Base-by-base conservation (phyloP, 441 rosid species). In the Dalechampia spathulata region DNA sequence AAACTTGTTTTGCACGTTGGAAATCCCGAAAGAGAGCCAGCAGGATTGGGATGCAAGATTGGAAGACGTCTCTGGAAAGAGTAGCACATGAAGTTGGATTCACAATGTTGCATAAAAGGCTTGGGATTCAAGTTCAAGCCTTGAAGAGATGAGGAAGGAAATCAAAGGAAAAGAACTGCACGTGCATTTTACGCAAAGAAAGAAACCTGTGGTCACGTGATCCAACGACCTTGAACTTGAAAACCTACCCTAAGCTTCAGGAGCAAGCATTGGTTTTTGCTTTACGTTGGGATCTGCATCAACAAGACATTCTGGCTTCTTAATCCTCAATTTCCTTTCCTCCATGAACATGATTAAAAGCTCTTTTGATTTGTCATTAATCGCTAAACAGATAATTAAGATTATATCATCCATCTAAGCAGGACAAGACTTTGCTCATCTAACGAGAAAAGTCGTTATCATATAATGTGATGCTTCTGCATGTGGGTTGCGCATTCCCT, bases 301-400 rank as follows among this genome's bases (percentile, higher is more conserved):
- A 38, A 59, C 71, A 65, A 56, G 73, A 77, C 82, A 74, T 74
- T 72, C 79, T 45, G 66, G 37, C 32, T 41, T 30, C 8, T 3
- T 30, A 8, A 4, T 30, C 34, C 34, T 3, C 34, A 30, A 30
- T 30, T 30, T 30, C 8, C 34, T 30, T 30, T 3, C 34, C 4
- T 30, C n/a, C n/a, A n/a, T n/a, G n/a, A n/a, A n/a, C n/a, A n/a
- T n/a, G n/a, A n/a, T n/a, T n/a, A n/a, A n/a, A n/a, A n/a, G n/a
- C n/a, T n/a, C n/a, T n/a, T n/a, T n/a, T n/a, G n/a, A n/a, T n/a
- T n/a, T n/a, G n/a, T n/a, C n/a, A n/a, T n/a, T n/a, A n/a, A n/a
- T n/a, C n/a, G n/a, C n/a, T n/a, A n/a, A n/a, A n/a, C n/a, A n/a
- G n/a, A n/a, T n/a, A n/a, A n/a, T n/a, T n/a, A n/a, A n/a, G n/a